Conservation (phyloP, 2,329 filamentous ascomycete genomes). For the Aspergillus pseudotamarii region DNA sequence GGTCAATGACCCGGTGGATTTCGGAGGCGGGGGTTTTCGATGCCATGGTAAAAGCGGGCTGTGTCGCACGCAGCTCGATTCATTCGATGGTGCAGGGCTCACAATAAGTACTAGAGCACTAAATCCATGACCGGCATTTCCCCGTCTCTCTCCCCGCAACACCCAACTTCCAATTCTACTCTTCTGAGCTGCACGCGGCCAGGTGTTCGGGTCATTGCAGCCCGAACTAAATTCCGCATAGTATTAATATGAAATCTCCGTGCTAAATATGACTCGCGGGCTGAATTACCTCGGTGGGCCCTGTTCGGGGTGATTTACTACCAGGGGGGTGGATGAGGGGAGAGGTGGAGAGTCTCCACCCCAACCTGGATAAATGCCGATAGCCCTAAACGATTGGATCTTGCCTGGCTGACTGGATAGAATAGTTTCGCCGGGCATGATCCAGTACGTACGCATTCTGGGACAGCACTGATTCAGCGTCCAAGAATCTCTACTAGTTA, state of each 20-base stretch:
- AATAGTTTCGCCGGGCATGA: too few species aligned
- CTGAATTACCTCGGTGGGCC: background rate
- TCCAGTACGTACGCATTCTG: too few species aligned
- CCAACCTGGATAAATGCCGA: too few species aligned
- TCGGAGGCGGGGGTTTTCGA: background rate
- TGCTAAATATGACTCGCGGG: background rate
- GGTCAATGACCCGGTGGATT: constrained; percentile 50
- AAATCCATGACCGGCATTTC: background rate
- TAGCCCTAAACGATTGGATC: too few species aligned
- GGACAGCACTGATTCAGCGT: too few species aligned
- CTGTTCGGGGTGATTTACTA: background rate
- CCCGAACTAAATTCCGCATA: background rate
- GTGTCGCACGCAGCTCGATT: background rate
- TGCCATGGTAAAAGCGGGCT: background rate
- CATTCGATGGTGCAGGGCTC: background rate
- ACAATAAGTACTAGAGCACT: background rate
- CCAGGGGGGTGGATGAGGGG: too few species aligned
- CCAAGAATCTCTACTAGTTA: too few species aligned
- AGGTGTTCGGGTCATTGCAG: background rate
- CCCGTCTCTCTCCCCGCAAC: background rate
- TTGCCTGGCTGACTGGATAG: too few species aligned
- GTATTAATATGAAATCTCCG: background rate
- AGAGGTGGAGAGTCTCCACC: too few species aligned
- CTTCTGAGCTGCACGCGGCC: background rate
- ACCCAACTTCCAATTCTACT: background rate